Base-by-base conservation (phyloP, 176 grass and related monocot species). In the Eleusine indica region DNA sequence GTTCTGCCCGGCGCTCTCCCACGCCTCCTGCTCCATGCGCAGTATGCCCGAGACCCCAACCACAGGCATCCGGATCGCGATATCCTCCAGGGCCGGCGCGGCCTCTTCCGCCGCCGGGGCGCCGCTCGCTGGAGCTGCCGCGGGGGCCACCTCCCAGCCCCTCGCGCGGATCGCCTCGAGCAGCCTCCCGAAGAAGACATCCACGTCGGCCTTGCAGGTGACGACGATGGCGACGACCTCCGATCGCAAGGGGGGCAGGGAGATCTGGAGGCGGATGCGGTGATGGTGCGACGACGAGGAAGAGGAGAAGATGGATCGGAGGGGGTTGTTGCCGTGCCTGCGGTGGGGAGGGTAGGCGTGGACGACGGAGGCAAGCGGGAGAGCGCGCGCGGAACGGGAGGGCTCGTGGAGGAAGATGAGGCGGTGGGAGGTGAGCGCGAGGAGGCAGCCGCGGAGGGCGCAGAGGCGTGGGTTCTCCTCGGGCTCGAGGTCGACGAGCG, bases 1-100 rank as follows among this genome's bases (percentile, higher is more conserved):
- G 78, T 92, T 99, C 84, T 92, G 94, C 67, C 92, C 97, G n/a
- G 93, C 92, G 64, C 77, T 99, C 86, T 99, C 97, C 93, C 97
- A 99, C 30, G 87, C 67, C 66, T 99, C 93, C 76, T 99, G 97
- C 81, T 99, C 97, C 83, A 92, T 99, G 83, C 93, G 92, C 73
- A 99, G 81, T 81, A 99, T 99, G 40, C 93, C 97, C 0, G 93
- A 92, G 12, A 99, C 87, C 19, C 97, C 97, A 14, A 96, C 93
- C 71, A 99, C 97, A 18, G 91, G 93, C 86, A 89, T 96, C 79
- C 57, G 84, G 82, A 91, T 89, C 61, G 83, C 85, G 30, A 85
- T 29, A 77, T 91, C 88, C 78, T 91, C 82, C 15, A 41, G 52
- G 18, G 46, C 52, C 29, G 89, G 70, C 38, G 17, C 86, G 1